Conservation (phyloP, 169 alveolate genomes). For the Babesia gibsoni region DNA sequence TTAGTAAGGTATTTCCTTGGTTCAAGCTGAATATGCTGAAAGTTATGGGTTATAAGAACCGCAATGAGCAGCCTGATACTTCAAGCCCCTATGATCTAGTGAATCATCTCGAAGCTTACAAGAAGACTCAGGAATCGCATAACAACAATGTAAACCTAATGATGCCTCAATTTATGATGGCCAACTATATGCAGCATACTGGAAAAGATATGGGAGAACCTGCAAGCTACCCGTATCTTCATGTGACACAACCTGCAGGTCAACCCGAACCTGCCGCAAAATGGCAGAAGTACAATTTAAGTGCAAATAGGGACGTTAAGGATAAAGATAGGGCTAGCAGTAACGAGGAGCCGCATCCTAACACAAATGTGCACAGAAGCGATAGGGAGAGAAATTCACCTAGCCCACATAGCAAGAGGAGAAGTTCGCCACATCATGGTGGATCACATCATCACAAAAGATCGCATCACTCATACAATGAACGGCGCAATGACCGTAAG, state of each 20-base stretch:
- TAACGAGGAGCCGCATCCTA: not conserved
- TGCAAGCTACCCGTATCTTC: not conserved
- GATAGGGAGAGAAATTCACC: not conserved
- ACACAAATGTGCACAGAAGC: not conserved
- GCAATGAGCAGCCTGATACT: not conserved
- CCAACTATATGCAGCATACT: not conserved
- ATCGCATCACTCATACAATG: no score
- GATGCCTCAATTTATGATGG: not conserved
- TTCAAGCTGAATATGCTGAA: conserved; percentile 35
- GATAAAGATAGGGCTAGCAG: not conserved
- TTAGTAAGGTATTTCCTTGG: conserved; percentile 56
- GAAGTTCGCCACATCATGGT: no score
- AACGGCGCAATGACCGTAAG: no score
- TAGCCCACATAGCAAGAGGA: no score
- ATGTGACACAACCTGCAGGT: not conserved
- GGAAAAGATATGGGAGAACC: not conserved
- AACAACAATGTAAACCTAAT: not conserved
- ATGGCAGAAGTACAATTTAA: not conserved
- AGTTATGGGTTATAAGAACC: conserved; percentile 23
- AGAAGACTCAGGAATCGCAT: not conserved
- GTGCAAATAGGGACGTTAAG: not conserved
- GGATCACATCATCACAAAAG: no score
- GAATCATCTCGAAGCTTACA: conserved; percentile 25
- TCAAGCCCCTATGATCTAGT: conserved; percentile 2
- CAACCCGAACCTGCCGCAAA: not conserved